phyloP scores from a whole-genome alignment of 176 grass and related monocot species.

The Triticum timopheevii region DNA sequence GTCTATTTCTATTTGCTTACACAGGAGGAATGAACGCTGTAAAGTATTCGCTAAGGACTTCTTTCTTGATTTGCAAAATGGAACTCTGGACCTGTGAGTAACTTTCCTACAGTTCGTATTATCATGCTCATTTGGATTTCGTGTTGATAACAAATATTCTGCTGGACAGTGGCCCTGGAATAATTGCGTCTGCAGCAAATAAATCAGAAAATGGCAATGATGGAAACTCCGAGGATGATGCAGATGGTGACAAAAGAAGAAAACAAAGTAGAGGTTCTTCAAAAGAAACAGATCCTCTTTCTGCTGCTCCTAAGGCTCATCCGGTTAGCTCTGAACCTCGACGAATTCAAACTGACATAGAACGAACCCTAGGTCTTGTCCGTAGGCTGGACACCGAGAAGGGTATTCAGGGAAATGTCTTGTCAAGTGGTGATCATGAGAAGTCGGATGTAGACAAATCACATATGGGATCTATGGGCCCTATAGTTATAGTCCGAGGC shows the following conservation, averaged over 20 bases:
- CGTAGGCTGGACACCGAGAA: slow-evolving; percentile 91
- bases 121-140: slow-evolving; percentile 14
- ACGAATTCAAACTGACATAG: slow-evolving; percentile 82
- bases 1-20: slow-evolving; percentile 13
- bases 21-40: slow-evolving; percentile 56
- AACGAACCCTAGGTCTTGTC: slow-evolving; percentile 62
- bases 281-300: slow-evolving; percentile 71
- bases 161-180: slow-evolving; percentile 71
- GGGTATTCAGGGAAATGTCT: slow-evolving; percentile 73
- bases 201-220: slow-evolving; percentile 64
- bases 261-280: slow-evolving; percentile 56
- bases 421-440: slow-evolving; percentile 67
- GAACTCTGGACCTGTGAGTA: slow-evolving; percentile 90
- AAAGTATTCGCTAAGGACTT: slow-evolving; percentile 69
- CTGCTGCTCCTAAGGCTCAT: slow-evolving; percentile 74
- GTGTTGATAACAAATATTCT: slow-evolving; percentile 43
- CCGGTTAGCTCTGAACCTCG: slow-evolving; percentile 66
- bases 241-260: slow-evolving; percentile 77
- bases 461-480: slow-evolving; percentile 96
- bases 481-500: slow-evolving; percentile 94
- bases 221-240: slow-evolving; percentile 92
- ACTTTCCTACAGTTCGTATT: background rate
- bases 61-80: slow-evolving; percentile 92
- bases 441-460: slow-evolving; percentile 72
- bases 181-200: slow-evolving; percentile 38